phyloP scores from a whole-genome alignment of 805 yeast genomes.

The Starmerella cellae region DNA sequence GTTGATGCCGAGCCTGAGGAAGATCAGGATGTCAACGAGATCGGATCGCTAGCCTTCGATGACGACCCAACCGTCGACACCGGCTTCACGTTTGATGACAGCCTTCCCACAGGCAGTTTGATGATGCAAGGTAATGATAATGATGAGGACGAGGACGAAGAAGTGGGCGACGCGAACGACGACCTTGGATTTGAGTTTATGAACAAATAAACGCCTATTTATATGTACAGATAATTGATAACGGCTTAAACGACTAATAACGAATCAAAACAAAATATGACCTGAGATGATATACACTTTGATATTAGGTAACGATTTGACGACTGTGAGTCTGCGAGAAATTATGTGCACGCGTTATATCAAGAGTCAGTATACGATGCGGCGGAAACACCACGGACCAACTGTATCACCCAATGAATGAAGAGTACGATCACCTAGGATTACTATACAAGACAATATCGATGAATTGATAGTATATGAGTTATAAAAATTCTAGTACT shows the following conservation, averaged over 20 bases:
- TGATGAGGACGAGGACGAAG: conserved; percentile 5
- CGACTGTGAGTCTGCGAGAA: too few species aligned
- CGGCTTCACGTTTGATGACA: conserved; percentile 14
- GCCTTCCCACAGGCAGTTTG: conserved; percentile 12
- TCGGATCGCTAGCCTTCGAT: conserved; percentile 5
- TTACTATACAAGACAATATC: too few species aligned
- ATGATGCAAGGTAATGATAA: conserved; percentile 11
- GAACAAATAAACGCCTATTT: background rate
- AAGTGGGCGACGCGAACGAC: conserved; percentile 3
- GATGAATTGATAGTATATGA: too few species aligned
- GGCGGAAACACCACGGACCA: too few species aligned
- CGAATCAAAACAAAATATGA: too few species aligned
- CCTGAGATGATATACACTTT: too few species aligned
- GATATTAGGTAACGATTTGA: too few species aligned
- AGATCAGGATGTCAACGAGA: background rate
- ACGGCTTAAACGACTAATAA: background rate
- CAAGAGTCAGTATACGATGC: too few species aligned
- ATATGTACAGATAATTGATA: background rate
- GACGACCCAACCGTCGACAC: conserved; percentile 4
- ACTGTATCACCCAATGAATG: too few species aligned
- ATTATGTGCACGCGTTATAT: too few species aligned
- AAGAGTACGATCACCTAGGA: too few species aligned
- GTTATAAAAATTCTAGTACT: too few species aligned
- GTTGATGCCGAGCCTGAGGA: background rate
- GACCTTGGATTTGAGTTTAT: conserved; percentile 7